Evolutionary conservation across 176 grass and related monocot species (phyloP).

Genomic region (Zoysia japonica): DNA sequence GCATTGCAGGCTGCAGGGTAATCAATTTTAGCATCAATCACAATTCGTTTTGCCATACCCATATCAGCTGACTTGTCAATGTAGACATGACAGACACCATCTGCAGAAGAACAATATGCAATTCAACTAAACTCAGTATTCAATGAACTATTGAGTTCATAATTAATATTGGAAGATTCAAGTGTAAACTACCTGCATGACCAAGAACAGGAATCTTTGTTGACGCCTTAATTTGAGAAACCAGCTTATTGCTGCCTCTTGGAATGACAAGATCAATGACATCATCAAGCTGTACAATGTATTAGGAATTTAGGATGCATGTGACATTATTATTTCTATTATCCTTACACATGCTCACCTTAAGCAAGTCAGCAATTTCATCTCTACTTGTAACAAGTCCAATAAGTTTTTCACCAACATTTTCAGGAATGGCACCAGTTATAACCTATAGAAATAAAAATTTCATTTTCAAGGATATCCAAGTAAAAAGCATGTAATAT

Average conservation of each 20-base stretch:
- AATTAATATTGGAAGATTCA: slow-evolving; percentile 20
- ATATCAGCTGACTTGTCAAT: slow-evolving; percentile 95
- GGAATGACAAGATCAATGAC: slow-evolving; percentile 99
- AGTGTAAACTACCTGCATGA: slow-evolving; percentile 72
- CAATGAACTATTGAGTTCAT: not conserved
- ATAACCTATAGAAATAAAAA: slow-evolving; percentile 60
- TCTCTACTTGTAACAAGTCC: slow-evolving; percentile 90
- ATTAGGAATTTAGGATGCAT: slow-evolving; percentile 26
- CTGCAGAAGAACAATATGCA: slow-evolving; percentile 36
- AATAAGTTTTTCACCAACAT: slow-evolving; percentile 83
- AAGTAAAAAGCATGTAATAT: slow-evolving; percentile 20
- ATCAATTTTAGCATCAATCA: slow-evolving; percentile 88
- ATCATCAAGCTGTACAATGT: slow-evolving; percentile 83
- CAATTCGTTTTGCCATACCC: slow-evolving; percentile 86
- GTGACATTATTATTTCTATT: slow-evolving; percentile 15
- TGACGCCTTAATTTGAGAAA: slow-evolving; percentile 91
- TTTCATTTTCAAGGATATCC: not conserved
- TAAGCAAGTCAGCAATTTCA: slow-evolving; percentile 89
- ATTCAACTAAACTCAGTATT: not conserved
- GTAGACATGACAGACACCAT: slow-evolving; percentile 98
- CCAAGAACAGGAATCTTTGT: slow-evolving; percentile 98
- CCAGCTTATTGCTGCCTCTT: slow-evolving; percentile 97
- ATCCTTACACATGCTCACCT: slow-evolving; percentile 51
- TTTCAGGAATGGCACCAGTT: slow-evolving; percentile 71
- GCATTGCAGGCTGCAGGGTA: slow-evolving; percentile 98